Conservation (phyloP, 805 yeast genomes). For the Candida tallmaniae region DNA sequence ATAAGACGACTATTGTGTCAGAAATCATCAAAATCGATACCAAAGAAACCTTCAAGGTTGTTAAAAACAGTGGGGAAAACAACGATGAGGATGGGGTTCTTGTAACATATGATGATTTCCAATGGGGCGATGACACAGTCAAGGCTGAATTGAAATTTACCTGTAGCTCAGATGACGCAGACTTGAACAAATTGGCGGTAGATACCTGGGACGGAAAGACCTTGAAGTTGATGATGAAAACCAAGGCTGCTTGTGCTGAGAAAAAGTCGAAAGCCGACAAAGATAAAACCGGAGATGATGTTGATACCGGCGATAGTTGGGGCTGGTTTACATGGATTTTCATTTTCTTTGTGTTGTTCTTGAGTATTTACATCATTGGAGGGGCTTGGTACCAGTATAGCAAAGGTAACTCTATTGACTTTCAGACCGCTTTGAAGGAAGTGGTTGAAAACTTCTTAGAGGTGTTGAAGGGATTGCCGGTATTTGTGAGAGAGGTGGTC, state of each 20-base stretch:
- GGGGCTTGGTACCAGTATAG: slow-evolving; percentile 75
- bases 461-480: slow-evolving; percentile 55
- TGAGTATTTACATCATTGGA: slow-evolving; percentile 67
- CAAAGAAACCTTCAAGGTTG: slow-evolving; percentile 26
- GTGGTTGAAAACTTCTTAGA: slow-evolving; percentile 64
- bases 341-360: slow-evolving; percentile 62
- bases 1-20: slow-evolving; percentile 45
- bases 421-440: slow-evolving; percentile 70
- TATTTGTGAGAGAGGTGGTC: slow-evolving; percentile 61
- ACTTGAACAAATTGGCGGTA: slow-evolving; percentile 20
- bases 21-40: slow-evolving; percentile 59
- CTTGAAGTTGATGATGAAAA: slow-evolving; percentile 23
- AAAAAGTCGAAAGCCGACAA: slow-evolving; percentile 22
- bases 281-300: slow-evolving; percentile 22
- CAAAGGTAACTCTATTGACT: slow-evolving; percentile 64
- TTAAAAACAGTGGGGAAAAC: slow-evolving; percentile 20
- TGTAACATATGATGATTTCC: slow-evolving; percentile 46
- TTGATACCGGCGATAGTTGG: slow-evolving; percentile 52
- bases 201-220: slow-evolving; percentile 34
- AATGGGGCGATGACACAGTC: slow-evolving; percentile 65
- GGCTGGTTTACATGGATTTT: slow-evolving; percentile 84
- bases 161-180: slow-evolving; percentile 35
- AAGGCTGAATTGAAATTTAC: slow-evolving; percentile 44
- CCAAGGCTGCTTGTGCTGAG: slow-evolving; percentile 39
- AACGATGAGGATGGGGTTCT: slow-evolving; percentile 25